Evolutionary conservation across 192 early-diverging fungal genomes (phyloP), one percentile per base, ranked within the genome.

Genomic region (Geranomyces michiganensis): DNA sequence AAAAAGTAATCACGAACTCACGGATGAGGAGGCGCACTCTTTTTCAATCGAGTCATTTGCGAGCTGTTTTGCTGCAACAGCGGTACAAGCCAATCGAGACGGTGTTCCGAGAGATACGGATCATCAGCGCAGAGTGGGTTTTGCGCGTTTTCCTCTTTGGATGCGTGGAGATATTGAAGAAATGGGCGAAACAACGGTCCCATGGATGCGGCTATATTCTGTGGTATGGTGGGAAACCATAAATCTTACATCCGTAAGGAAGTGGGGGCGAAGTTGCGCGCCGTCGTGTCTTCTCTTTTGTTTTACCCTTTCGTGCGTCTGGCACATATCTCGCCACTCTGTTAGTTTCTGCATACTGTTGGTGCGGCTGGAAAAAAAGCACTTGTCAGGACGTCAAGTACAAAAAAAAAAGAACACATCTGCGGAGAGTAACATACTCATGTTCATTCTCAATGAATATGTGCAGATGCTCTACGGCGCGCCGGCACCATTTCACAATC

Each of bases 401-500:
- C 36, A 41, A 10, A 41, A 41, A 41, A 41, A 41, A 7, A 7
- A 41, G 36, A 41, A 41, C 36, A 41, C 3, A 10, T 41, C 36
- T 10, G 36, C 36, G 36, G 10, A 41, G 10, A 14, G 15, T 27
- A 13, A 3, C 51, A 10, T 58, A 69, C 67, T 66, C 24, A 12
- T 73, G 61, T 30, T 58, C 62, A 14, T 73, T 44, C 43, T 55
- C 49, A 15, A 65, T 56, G 33, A 41, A 73, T 0, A 51, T 48
- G 0, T 66, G n/a, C 22, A 73, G 31, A 46, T 65, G 51, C 5
- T 65, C 62, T 3, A 47, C 24, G 7, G 62, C 47, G 26, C 13
- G 30, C 26, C 43, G 15, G 55, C 71, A 65, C 71, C 71, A 73
- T 43, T 73, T 73, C 6, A 73, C 31, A 19, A 46, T 30, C 19